Conservation (phyloP, 768 basidiomycete genomes). For the Chalciporus chontae region DNA sequence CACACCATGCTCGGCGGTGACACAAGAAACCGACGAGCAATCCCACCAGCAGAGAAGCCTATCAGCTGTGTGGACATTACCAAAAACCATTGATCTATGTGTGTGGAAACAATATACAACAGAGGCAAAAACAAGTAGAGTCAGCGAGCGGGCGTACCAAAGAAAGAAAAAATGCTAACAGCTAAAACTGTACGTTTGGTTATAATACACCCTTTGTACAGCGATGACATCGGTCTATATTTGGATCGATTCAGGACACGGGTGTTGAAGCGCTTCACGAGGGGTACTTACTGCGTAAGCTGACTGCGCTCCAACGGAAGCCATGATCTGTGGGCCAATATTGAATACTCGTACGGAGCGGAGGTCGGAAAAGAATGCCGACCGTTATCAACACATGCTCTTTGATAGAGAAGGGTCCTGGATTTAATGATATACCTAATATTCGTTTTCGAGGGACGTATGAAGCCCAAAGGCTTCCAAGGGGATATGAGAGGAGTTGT, state of each 20-base stretch:
- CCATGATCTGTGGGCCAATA: constrained; percentile 44
- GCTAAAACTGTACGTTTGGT: constrained; percentile 57
- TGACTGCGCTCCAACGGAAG: constrained; percentile 52
- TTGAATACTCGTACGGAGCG: constrained; percentile 19
- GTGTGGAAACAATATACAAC: constrained; percentile 17
- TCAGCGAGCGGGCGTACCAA: constrained; percentile 3
- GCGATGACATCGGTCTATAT: constrained; percentile 63
- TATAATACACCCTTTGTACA: constrained; percentile 72
- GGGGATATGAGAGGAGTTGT: constrained; percentile 66
- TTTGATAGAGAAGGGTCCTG: constrained; percentile 74
- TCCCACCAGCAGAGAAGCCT: constrained; percentile 80
- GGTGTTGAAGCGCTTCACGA: constrained; percentile 1
- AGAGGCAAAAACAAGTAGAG: background rate
- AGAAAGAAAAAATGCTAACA: constrained; percentile 36
- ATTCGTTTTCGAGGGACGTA: constrained; percentile 52
- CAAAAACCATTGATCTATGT: constrained; percentile 74
- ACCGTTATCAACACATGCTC: constrained; percentile 70
- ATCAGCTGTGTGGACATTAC: constrained; percentile 76
- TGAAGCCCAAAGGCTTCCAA: constrained; percentile 56
- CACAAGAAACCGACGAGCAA: constrained; percentile 71
- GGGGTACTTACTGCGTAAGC: constrained; percentile 54
- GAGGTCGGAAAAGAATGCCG: constrained; percentile 31
- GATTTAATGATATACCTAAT: constrained; percentile 63
- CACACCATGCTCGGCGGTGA: constrained; percentile 61
- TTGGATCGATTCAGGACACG: background rate